These are phyloP conservation scores for Malus hybrid DNA, from an alignment of 331 rosid genomes.

Conservation along the genomic window DNA sequence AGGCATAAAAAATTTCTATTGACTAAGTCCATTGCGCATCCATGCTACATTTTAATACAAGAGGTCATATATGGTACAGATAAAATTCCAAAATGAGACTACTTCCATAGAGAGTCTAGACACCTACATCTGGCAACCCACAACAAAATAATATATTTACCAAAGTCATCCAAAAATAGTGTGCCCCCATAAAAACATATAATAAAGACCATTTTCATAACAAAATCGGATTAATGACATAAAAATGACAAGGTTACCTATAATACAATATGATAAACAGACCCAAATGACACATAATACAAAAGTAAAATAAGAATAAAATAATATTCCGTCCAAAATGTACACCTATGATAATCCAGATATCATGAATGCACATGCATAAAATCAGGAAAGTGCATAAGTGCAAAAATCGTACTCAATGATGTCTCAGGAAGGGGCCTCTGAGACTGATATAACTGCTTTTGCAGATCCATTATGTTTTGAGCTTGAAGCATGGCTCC, in stretches of 20 bases:
- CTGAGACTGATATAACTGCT: slow-evolving; percentile 83
- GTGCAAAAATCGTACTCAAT: slow-evolving; percentile 44
- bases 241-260: not conserved
- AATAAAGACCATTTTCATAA: not conserved
- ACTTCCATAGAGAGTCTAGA: not conserved
- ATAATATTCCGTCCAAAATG: not conserved
- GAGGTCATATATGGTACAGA: not conserved
- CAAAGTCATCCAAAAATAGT: not conserved
- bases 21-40: not conserved
- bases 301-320: not conserved
- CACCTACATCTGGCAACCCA: not conserved
- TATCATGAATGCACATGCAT: not conserved
- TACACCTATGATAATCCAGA: not conserved
- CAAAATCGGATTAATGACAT: not conserved
- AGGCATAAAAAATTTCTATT: not conserved
- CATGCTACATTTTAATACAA: not conserved
- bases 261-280: not conserved
- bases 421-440: slow-evolving; percentile 78
- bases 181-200: not conserved
- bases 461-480: slow-evolving; percentile 76
- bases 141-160: not conserved
- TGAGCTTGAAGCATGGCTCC: slow-evolving; percentile 70
- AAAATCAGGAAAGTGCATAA: not conserved
- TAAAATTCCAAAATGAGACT: not conserved
- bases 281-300: not conserved